Evolutionary conservation across 2,329 filamentous ascomycete species (phyloP), one percentile per base, ranked within the genome.

Genomic region (Fusarium papillatum): DNA sequence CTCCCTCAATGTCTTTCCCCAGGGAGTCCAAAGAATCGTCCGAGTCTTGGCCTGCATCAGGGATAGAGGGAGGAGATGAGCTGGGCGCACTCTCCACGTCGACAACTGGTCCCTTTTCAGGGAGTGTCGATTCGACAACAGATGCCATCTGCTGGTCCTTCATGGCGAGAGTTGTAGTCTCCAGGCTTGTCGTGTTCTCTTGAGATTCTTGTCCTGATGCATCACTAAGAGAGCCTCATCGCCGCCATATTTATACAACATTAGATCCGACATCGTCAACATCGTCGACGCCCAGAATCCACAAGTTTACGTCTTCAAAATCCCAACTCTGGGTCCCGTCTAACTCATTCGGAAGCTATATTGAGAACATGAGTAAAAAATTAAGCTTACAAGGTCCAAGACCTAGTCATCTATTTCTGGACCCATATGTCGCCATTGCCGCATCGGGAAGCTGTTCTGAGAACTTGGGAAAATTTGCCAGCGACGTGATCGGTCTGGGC

Each of bases 371-470:
- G 0, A 6, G 29, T 13, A 26, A 57, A 48, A 55, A 57, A 38
- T 64, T n/a, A 13, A 38, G 31, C 13, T 41, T 69, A 41, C 59
- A 50, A 53, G 11, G 36, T 36, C 29, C 24, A 48, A 60, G 17
- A 34, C 22, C 50, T 59, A 74, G 39, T 24, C 36, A 61, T 48
- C 31, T 39, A 43, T 39, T 46, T 55, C 24, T 9, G 31, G 62
- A 29, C 34, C 71, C 68, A 66, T 68, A 62, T 34, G n/a, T 46
- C 26, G 55, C 50, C 39, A 70, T 66, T 60, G n/a, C 69, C 31
- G 16, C 48, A 69, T 68, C 7, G 22, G 62, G 70, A 70, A 72
- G 62, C 34, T 70, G 10, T 48, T 3, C 61, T 62, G 63, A 73
- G 67, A 69, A 39, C 50, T 17, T 8, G 7, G 16, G 16, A 59